Evolutionary conservation across 208 protist species (phyloP).

Genomic region (Acanthamoeba healyi): DNA sequence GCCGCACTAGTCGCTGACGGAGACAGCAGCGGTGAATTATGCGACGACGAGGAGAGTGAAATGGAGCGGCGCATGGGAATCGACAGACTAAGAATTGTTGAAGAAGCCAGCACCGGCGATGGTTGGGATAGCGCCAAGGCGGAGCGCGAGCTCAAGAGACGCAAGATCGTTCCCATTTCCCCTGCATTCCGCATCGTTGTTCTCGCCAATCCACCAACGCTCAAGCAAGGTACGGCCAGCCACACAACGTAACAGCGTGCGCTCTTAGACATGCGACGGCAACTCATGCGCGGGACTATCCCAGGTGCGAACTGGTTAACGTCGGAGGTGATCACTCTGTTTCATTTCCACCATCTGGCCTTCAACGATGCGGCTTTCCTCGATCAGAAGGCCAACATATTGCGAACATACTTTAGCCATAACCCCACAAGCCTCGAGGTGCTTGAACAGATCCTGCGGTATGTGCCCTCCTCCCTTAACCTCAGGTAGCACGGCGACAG

Average conservation of each 20-base stretch:
- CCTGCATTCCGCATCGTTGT: constrained; percentile 69
- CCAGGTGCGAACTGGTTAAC: constrained; percentile 88
- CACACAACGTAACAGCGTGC: not conserved
- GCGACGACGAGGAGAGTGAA: constrained; percentile 1
- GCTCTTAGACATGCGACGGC: not conserved
- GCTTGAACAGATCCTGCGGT: constrained; percentile 81
- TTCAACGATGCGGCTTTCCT: constrained; percentile 75
- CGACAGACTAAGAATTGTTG: not conserved
- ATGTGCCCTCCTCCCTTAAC: not conserved
- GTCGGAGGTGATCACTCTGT: constrained; percentile 93
- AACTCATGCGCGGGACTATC: too few relatives aligned
- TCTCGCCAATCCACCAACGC: constrained; percentile 56
- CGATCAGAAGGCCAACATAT: constrained; percentile 57
- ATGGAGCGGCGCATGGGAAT: constrained; percentile 58
- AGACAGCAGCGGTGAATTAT: not conserved
- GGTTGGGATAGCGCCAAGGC: constrained; percentile 44
- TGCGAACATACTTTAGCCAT: constrained; percentile 20
- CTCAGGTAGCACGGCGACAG: not conserved
- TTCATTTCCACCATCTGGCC: constrained; percentile 92
- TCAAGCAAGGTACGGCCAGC: constrained; percentile 47
- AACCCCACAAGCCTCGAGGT: not conserved
- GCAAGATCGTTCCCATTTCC: constrained; percentile 55
- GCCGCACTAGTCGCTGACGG: too few relatives aligned
- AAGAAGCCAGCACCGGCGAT: not conserved
- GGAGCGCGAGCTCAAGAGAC: constrained; percentile 5